Evolutionary conservation across 2,329 filamentous ascomycete species (phyloP), one percentile per base, ranked within the genome.

Genomic region (Scedosporium minutisporum): DNA sequence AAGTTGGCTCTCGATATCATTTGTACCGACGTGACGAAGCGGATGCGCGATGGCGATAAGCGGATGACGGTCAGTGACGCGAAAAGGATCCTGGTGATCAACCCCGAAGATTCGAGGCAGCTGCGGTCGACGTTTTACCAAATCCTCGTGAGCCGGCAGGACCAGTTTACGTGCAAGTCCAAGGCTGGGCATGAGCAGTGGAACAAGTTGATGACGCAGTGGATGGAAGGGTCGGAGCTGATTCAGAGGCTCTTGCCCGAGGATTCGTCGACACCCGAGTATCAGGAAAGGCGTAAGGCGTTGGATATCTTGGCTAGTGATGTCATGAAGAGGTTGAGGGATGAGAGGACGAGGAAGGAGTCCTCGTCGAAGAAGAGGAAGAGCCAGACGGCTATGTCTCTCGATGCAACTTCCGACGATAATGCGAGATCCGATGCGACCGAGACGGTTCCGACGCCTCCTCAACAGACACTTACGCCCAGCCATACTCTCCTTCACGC

Each of bases 1-100:
- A 81, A 81, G 44, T 78, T 91, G 57, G 89, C 90, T 0, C 76
- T 96, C 4, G 90, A 96, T 71, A 83, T 91, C 57, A 87, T 96
- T 25, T 92, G 89, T 69, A 88, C 85, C 29, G 90, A 93, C 74
- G 88, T 93, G 33, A 93, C 89, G 1, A 95, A 95, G 74, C 80
- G 88, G 21, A 87, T 93, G 78, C 84, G 90, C 18, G 68, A 84
- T 77, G 12, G 85, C 63, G 83, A 86, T 58, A 81, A 79, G 41
- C 79, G 83, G n/a, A 86, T 93, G 81, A 87, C 85, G 0, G 82
- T 93, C 55, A 82, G 85, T 1, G 87, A 92, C 64, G 89, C 89
- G 4, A 93, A 91, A 71, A 89, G 88, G 16, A 67, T 74, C 1
- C 69, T 82, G 12, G 75, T 75, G 0, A 64, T 80, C 46, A 78